Evolutionary conservation across 257 asterid genomes (phyloP).

Genomic region (Ballota nigra): DNA sequence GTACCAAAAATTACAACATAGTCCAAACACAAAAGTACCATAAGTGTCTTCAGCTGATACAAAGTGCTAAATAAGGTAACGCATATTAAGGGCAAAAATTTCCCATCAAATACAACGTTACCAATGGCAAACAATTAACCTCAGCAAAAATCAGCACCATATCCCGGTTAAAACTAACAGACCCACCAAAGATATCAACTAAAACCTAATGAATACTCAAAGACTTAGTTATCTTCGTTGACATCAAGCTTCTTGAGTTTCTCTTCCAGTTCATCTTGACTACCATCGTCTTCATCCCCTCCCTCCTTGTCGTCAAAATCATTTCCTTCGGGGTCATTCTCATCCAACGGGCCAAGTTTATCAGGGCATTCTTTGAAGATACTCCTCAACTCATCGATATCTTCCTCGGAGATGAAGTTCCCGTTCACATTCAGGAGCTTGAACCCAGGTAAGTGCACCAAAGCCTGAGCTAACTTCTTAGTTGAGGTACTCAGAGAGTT

Average conservation of each 20-base stretch:
- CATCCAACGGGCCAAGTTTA: constrained; percentile 80
- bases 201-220: constrained; percentile 22
- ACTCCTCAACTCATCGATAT: constrained; percentile 69
- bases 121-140: constrained; percentile 23
- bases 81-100: constrained; percentile 24
- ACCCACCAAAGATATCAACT: constrained; percentile 22
- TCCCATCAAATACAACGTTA: constrained; percentile 26
- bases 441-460: constrained; percentile 59
- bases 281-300: constrained; percentile 59
- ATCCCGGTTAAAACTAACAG: constrained; percentile 9
- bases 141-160: constrained; percentile 20
- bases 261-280: constrained; percentile 63
- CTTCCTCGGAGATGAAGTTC: constrained; percentile 86
- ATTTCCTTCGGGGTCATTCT: constrained; percentile 85
- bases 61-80: constrained; percentile 26
- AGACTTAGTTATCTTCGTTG: constrained; percentile 38
- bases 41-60: constrained; percentile 31
- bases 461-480: constrained; percentile 56
- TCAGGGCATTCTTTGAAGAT: constrained; percentile 61
- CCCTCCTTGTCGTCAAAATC: constrained; percentile 64
- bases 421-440: constrained; percentile 62
- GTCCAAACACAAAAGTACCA: constrained; percentile 12
- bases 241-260: constrained; percentile 72
- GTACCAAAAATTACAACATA: constrained; percentile 25
- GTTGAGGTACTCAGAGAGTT: constrained; percentile 64